phyloP scores from a whole-genome alignment of 139 green algal species.

The Haematococcus lacustris region DNA sequence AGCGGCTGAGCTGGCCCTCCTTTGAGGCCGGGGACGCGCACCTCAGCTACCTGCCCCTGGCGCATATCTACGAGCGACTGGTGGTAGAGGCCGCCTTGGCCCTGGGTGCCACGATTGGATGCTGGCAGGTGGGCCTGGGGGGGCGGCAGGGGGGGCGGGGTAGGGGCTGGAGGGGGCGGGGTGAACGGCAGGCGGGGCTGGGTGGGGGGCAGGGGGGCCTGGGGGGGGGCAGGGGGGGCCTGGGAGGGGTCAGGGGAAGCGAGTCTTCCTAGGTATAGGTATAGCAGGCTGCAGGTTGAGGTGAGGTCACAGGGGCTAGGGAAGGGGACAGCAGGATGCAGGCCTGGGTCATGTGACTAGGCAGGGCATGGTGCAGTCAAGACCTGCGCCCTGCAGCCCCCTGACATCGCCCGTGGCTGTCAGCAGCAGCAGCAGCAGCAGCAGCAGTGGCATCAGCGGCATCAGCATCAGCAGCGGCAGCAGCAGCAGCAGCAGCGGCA shows the following conservation, averaged over 20 bases:
- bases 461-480: no score
- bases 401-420: no score
- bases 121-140: constrained; percentile 70
- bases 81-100: constrained; percentile 4
- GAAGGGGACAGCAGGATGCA: no score
- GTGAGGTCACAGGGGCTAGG: no score
- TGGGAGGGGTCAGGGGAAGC: background rate
- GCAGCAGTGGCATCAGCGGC: no score
- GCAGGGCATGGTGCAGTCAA: no score
- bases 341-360: no score
- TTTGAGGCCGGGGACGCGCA: constrained; percentile 27
- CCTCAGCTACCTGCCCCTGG: constrained; percentile 63
- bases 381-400: no score
- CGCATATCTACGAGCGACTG: constrained; percentile 75
- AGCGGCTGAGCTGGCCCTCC: background rate
- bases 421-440: no score
- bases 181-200: constrained; percentile 68
- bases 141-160: constrained; percentile 68
- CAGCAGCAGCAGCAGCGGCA: no score
- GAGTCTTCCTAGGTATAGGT: background rate
- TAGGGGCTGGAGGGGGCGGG: constrained; percentile 3
- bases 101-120: constrained; percentile 55
- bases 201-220: constrained; percentile 7
- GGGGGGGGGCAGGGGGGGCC: no score
- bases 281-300: background rate